Conservation (phyloP, 2,329 filamentous ascomycete genomes). For the Sporothrix luriei region DNA sequence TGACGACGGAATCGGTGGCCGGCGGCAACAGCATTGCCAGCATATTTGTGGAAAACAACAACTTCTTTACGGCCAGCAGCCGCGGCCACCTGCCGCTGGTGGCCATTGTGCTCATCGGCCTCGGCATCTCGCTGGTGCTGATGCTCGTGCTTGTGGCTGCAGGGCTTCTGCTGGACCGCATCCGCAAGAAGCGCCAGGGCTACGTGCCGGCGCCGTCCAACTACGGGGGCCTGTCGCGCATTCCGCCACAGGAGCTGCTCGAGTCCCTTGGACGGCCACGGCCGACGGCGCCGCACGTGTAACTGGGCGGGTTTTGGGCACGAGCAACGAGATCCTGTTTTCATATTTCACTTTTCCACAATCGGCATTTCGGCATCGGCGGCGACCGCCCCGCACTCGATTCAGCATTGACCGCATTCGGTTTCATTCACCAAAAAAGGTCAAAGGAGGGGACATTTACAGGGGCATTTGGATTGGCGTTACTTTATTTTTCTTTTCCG, state of each 20-base stretch:
- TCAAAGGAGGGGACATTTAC: neutral
- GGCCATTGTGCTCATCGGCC: conserved; percentile 77
- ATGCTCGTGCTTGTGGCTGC: conserved; percentile 76
- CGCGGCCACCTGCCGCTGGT: conserved; percentile 67
- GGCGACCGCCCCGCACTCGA: neutral
- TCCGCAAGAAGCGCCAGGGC: conserved; percentile 75
- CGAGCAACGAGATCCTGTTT: neutral
- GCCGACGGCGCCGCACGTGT: conserved; percentile 56
- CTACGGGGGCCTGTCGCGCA: conserved; percentile 61
- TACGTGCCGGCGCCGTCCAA: conserved; percentile 74
- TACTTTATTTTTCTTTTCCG: neutral
- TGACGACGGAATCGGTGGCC: conserved; percentile 62
- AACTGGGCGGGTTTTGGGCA: conserved; percentile 35
- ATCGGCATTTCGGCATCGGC: neutral
- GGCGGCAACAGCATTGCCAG: conserved; percentile 73
- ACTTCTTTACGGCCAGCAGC: conserved; percentile 65
- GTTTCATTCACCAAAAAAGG: conserved; percentile 9
- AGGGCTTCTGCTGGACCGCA: conserved; percentile 73
- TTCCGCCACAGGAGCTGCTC: conserved; percentile 64
- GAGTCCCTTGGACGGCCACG: conserved; percentile 55
- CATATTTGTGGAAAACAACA: conserved; percentile 79
- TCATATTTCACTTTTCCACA: conserved; percentile 2
- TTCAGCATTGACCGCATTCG: neutral
- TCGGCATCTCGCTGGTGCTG: conserved; percentile 75
- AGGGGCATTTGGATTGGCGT: conserved; percentile 20